Evolutionary conservation across 306 rosid species (phyloP).

Genomic region (Quercus robur): DNA sequence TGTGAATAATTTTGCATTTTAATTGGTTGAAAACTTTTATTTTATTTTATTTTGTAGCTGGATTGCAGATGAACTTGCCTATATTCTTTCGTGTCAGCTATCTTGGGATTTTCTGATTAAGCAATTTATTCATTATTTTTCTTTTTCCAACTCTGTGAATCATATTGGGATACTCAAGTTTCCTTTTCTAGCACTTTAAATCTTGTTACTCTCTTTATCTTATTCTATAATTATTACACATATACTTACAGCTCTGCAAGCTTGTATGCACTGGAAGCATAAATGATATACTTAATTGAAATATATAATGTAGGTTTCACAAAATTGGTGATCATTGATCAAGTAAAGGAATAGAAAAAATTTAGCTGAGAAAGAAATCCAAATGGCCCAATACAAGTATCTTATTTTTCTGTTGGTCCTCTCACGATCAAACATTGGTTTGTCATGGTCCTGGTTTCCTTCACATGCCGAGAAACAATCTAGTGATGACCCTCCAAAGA

Average conservation of each 20-base stretch:
- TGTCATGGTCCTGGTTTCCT: slow-evolving; percentile 71
- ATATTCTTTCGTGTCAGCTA: no score
- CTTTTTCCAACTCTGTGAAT: not conserved
- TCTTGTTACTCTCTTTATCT: not conserved
- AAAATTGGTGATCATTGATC: not conserved
- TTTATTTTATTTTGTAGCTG: not conserved
- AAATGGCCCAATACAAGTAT: slow-evolving; percentile 27
- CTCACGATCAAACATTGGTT: slow-evolving; percentile 15
- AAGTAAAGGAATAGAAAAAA: not conserved
- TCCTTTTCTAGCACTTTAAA: slow-evolving; percentile 36
- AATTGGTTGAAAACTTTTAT: not conserved
- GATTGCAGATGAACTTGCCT: not conserved
- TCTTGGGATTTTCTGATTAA: not conserved
- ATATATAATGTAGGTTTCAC: slow-evolving; percentile 20
- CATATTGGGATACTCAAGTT: not conserved
- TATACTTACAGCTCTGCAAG: not conserved
- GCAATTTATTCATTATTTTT: not conserved
- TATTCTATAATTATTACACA: not conserved
- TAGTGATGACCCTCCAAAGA: slow-evolving; percentile 16
- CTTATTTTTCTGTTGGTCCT: slow-evolving; percentile 28
- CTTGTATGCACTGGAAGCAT: not conserved
- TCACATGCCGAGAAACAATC: slow-evolving; percentile 29
- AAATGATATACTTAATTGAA: not conserved
- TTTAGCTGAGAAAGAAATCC: not conserved
- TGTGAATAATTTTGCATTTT: not conserved